Percentiles rank a stretch among this genome's conserved stretches.
Conservation (phyloP, 2,329 filamentous ascomycete genomes). For the Neopestalotiopsis rosae region DNA sequence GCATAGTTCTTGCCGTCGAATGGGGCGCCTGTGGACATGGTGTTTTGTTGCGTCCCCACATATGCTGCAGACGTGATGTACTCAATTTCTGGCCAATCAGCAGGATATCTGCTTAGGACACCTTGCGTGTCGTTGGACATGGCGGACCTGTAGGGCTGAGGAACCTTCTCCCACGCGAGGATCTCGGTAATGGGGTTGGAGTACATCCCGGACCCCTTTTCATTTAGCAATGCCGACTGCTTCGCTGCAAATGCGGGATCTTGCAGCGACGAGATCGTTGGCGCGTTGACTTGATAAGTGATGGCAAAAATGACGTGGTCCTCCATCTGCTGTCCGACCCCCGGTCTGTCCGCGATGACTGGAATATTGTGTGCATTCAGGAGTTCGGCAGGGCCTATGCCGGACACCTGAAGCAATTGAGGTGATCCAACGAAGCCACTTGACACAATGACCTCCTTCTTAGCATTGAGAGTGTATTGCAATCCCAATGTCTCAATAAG, state of each 20-base stretch:
- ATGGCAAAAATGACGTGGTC: constrained; percentile 50
- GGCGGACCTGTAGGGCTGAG: constrained; percentile 25
- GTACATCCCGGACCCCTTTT: constrained; percentile 56
- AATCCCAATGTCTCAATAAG: constrained; percentile 23
- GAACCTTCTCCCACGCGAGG: constrained; percentile 45
- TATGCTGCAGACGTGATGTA: constrained; percentile 4
- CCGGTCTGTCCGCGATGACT: constrained; percentile 58
- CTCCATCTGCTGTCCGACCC: constrained; percentile 66
- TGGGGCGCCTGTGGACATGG: constrained; percentile 20
- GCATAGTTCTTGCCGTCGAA: constrained; percentile 36
- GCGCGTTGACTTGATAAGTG: constrained; percentile 55
- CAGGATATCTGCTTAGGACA: constrained; percentile 56
- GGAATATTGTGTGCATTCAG: constrained; percentile 48
- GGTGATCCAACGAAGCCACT: constrained; percentile 45
- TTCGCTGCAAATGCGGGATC: constrained; percentile 62
- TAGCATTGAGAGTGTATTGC: constrained; percentile 29
- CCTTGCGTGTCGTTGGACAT: constrained; percentile 45
- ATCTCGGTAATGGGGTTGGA: constrained; percentile 60
- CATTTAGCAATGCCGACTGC: constrained; percentile 68
- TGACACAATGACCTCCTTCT: constrained; percentile 44
- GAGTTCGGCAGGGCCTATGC: constrained; percentile 40
- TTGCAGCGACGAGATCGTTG: constrained; percentile 68
- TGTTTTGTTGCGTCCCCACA: constrained; percentile 2
- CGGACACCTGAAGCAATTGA: constrained; percentile 44
- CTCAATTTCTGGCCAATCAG: constrained; percentile 20